Evolutionary conservation across 352 stramenopile genomes (phyloP).

Genomic region (Globisporangium heterothallicum): DNA sequence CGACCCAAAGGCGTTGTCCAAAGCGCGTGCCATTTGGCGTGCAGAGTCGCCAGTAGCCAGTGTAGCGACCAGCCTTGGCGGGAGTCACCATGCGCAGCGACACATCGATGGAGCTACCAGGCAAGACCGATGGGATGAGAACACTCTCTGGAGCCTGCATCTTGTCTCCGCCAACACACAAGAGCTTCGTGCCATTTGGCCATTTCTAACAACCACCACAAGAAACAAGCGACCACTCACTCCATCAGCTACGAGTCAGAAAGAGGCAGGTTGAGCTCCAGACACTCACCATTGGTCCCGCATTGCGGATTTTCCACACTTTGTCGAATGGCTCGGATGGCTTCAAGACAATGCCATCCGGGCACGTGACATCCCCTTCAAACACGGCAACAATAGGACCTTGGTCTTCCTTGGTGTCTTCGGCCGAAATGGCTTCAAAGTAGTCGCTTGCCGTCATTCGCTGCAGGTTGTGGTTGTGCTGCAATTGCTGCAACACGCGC

Average conservation of each 20-base stretch:
- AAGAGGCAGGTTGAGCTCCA: not conserved
- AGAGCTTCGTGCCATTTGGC: conserved; percentile 59
- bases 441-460: conserved; percentile 65
- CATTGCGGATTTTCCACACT: conserved; percentile 85
- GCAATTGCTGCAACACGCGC: conserved; percentile 64
- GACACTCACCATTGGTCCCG: conserved; percentile 35
- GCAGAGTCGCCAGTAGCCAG: conserved; percentile 86
- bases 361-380: conserved; percentile 81
- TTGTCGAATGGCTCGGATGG: conserved; percentile 75
- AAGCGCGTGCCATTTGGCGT: conserved; percentile 78
- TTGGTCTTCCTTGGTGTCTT: conserved; percentile 69
- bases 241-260: not conserved
- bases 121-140: conserved; percentile 59
- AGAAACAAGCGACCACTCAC: not conserved
- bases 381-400: conserved; percentile 76
- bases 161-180: conserved; percentile 66
- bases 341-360: conserved; percentile 72
- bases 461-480: conserved; percentile 64
- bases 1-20: conserved; percentile 85
- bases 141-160: conserved; percentile 72
- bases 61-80: conserved; percentile 59
- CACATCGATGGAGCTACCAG: conserved; percentile 66
- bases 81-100: conserved; percentile 62
- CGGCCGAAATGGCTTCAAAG: conserved; percentile 62
- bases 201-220: conserved; percentile 37